phyloP scores from a whole-genome alignment of 2,329 filamentous ascomycete genomes.

The Ascocoryne sarcoides region DNA sequence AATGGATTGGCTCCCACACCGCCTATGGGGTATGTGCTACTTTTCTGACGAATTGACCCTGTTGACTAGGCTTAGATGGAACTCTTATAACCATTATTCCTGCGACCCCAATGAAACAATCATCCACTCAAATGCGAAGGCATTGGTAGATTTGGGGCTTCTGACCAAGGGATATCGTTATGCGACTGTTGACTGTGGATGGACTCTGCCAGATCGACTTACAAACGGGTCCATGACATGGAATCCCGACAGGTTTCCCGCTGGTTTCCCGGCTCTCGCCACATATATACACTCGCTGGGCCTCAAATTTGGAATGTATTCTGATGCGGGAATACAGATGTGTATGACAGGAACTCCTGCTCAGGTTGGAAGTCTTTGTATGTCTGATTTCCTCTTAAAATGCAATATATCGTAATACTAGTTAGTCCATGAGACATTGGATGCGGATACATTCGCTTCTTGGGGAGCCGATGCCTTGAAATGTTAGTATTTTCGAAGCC shows the following conservation, averaged over 20 bases:
- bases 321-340: conserved; percentile 28
- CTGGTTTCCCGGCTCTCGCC: conserved; percentile 34
- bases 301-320: conserved; percentile 37
- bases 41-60: background rate
- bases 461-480: conserved; percentile 35
- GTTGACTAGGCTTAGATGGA: conserved; percentile 30
- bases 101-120: conserved; percentile 38
- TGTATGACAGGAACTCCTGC: conserved; percentile 23
- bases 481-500: conserved; percentile 25
- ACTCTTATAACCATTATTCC: conserved; percentile 41
- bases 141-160: conserved; percentile 37
- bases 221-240: conserved; percentile 33
- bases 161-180: conserved; percentile 38
- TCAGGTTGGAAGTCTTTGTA: conserved; percentile 21
- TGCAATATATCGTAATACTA: conserved; percentile 4
- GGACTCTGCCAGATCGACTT: conserved; percentile 30
- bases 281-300: conserved; percentile 33
- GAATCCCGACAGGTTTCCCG: conserved; percentile 34
- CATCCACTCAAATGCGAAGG: conserved; percentile 38
- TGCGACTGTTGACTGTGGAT: conserved; percentile 44
- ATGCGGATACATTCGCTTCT: conserved; percentile 21
- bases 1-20: conserved; percentile 22
- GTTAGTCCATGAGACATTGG: conserved; percentile 19
- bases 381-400: conserved; percentile 7
- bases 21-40: conserved; percentile 17